Base-by-base conservation (phyloP, 2,329 filamentous ascomycete species). In the Beauveria asiatica region DNA sequence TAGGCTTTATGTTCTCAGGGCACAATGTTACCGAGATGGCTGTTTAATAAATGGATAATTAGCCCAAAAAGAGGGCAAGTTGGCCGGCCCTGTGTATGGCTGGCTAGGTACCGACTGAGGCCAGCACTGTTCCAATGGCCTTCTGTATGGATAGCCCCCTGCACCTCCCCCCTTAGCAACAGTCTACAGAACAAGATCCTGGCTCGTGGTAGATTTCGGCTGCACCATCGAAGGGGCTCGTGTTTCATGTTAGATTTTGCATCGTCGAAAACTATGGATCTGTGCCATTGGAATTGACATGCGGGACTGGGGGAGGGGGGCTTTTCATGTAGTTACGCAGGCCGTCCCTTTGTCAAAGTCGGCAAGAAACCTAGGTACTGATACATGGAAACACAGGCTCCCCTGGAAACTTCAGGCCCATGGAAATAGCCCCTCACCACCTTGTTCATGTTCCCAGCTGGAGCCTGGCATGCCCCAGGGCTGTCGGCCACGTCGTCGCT, bases 391-490 rank as follows among this genome's bases (percentile, higher is more conserved):
- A 44, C 25, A n/a, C 25, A 49, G 45, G 37, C 37, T 23, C 21
- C n/a, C 56, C 30, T 23, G 7, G 8, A 44, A 21, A n/a, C 37
- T 50, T 39, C 5, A 13, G 53, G 17, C 33, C 54, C 45, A 49
- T 37, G 45, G 19, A 21, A 50, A 50, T 37, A 13, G 56, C 56
- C 56, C 56, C 46, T 44, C 56, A 57, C 44, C 56, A 50, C 25
- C 46, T 51, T 58, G 46, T 25, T 51, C 37, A 23, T 30, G 33
- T 58, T 37, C 37, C 56, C 46, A 58, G 56, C 46, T 58, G n/a
- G n/a, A n/a, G n/a, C n/a, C n/a, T n/a, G 55, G 45, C 55, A 44
- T 57, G 45, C 33, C 33, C 56, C 55, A 50, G 55, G 55, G 45
- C 55, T 58, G 56, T 27, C 30, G 21, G 51, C 23, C 17, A 42